These are phyloP conservation scores for Cutaneotrichosporon sp. DNA, from an alignment of 1,284 basidiomycete genomes.

Conservation along the genomic window DNA sequence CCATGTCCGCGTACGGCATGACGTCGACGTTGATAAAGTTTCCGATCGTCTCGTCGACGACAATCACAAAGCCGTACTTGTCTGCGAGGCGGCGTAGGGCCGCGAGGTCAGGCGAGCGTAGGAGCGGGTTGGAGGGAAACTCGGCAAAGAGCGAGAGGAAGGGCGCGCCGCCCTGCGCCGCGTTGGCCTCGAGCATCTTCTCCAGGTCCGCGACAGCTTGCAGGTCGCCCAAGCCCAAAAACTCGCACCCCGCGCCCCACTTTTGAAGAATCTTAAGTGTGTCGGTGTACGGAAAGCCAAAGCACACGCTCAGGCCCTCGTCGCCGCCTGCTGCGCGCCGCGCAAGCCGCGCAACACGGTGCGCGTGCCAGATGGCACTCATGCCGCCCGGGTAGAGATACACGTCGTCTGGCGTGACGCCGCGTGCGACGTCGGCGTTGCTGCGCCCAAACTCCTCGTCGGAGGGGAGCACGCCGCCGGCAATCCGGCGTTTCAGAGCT, in stretches of 20 bases:
- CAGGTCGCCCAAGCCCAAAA: conserved; percentile 76
- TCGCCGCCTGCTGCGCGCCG: conserved; percentile 34
- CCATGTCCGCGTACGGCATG: conserved; percentile 79
- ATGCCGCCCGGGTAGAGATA: conserved; percentile 84
- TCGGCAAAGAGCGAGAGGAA: conserved; percentile 61
- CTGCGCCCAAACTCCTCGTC: conserved; percentile 36
- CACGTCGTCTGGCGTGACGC: conserved; percentile 75
- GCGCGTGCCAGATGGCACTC: conserved; percentile 87
- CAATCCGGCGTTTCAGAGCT: conserved; percentile 79
- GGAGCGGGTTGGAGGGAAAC: conserved; percentile 89
- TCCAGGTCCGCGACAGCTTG: conserved; percentile 71
- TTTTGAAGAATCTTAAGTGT: conserved; percentile 95
- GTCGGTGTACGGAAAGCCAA: conserved; percentile 95
- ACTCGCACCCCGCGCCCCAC: conserved; percentile 93
- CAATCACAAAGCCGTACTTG: conserved; percentile 78
- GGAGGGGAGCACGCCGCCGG: conserved; percentile 72
- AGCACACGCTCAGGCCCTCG: conserved; percentile 79
- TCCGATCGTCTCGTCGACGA: conserved; percentile 93
- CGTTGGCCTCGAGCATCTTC: conserved; percentile 53
- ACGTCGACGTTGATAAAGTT: conserved; percentile 96
- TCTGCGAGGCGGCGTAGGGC: conserved; percentile 77
- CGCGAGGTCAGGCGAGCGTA: conserved; percentile 76
- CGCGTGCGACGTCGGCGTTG: conserved; percentile 32
- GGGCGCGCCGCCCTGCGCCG: conserved; percentile 28
- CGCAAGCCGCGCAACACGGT: conserved; percentile 63